Evolutionary conservation across 768 basidiomycete species (phyloP).

Genomic region (Tubosaeta sp.): DNA sequence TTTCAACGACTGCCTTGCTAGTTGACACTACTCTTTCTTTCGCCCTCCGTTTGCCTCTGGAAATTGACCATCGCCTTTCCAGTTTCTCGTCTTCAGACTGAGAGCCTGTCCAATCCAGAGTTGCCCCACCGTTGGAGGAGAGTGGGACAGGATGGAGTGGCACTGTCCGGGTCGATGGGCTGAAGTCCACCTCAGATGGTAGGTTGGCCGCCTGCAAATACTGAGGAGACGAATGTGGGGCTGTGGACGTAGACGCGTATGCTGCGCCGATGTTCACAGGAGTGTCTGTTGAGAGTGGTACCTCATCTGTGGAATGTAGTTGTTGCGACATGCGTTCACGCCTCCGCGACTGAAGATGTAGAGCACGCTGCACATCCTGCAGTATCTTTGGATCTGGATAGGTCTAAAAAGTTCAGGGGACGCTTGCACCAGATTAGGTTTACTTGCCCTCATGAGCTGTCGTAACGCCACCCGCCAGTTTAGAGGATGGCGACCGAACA

Average conservation of each 20-base stretch:
- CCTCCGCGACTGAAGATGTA: slow-evolving; percentile 68
- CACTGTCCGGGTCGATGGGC: slow-evolving; percentile 51
- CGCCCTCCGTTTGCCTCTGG: slow-evolving; percentile 49
- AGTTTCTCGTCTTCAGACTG: slow-evolving; percentile 48
- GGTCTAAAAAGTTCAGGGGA: slow-evolving; percentile 11
- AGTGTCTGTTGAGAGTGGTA: slow-evolving; percentile 23
- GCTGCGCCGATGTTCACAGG: slow-evolving; percentile 26
- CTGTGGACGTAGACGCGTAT: slow-evolving; percentile 30
- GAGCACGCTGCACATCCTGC: slow-evolving; percentile 74
- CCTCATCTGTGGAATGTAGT: slow-evolving; percentile 15
- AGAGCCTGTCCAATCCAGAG: slow-evolving; percentile 71
- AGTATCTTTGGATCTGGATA: slow-evolving; percentile 69
- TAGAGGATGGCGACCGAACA: slow-evolving; percentile 6
- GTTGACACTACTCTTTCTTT: slow-evolving; percentile 45
- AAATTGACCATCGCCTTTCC: slow-evolving; percentile 63
- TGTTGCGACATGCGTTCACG: slow-evolving; percentile 52
- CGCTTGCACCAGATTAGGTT: slow-evolving; percentile 2
- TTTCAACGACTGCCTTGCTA: slow-evolving; percentile 45
- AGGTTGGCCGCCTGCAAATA: slow-evolving; percentile 16
- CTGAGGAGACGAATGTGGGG: slow-evolving; percentile 19
- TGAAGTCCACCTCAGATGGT: slow-evolving; percentile 60
- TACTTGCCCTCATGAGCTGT: slow-evolving; percentile 72
- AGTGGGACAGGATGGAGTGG: slow-evolving; percentile 62
- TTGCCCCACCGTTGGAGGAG: slow-evolving; percentile 64
- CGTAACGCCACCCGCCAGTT: slow-evolving; percentile 5